phyloP scores from a whole-genome alignment of 768 basidiomycete species.

The Tylopilus intermedius region DNA sequence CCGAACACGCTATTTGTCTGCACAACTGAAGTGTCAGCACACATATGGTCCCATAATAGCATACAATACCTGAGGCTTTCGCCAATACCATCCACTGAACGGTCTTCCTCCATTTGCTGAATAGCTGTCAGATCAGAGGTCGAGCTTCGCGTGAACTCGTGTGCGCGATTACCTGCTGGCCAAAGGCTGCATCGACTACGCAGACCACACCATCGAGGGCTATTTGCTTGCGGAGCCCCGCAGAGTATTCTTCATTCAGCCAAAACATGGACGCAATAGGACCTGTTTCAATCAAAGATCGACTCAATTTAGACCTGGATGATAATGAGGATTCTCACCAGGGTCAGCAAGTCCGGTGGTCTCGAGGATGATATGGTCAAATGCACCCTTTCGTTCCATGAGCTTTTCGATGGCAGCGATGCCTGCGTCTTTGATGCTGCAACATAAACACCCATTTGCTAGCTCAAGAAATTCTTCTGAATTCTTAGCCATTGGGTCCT shows the following conservation, averaged over 20 bases:
- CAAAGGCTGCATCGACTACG: conserved; percentile 87
- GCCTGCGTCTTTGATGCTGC: conserved; percentile 93
- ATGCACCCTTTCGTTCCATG: conserved; percentile 78
- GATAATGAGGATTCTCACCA: conserved; percentile 40
- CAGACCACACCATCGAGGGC: conserved; percentile 85
- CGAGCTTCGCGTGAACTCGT: conserved; percentile 30
- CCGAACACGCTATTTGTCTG: conserved; percentile 91
- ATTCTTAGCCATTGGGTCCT: conserved; percentile 56
- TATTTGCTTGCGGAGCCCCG: conserved; percentile 65
- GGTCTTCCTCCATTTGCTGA: conserved; percentile 85
- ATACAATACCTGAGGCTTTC: conserved; percentile 71
- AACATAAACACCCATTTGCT: conserved; percentile 96
- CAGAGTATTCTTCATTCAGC: conserved; percentile 78
- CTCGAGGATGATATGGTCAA: conserved; percentile 94
- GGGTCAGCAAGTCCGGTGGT: conserved; percentile 96
- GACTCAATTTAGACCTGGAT: not conserved
- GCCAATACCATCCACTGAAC: conserved; percentile 57
- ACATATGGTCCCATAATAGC: not conserved
- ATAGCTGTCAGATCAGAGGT: conserved; percentile 1
- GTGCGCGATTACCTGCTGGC: conserved; percentile 42
- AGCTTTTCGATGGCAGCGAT: conserved; percentile 91
- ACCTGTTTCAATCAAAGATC: conserved; percentile 37
- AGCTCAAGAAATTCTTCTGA: conserved; percentile 89
- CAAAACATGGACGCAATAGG: conserved; percentile 85
- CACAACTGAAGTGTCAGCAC: conserved; percentile 1